A percentile compares a stretch with the other conserved stretches of the same genome.
phyloP scores from a whole-genome alignment of 1,284 basidiomycete species.

The Microbotryum silenes-acaulis region DNA sequence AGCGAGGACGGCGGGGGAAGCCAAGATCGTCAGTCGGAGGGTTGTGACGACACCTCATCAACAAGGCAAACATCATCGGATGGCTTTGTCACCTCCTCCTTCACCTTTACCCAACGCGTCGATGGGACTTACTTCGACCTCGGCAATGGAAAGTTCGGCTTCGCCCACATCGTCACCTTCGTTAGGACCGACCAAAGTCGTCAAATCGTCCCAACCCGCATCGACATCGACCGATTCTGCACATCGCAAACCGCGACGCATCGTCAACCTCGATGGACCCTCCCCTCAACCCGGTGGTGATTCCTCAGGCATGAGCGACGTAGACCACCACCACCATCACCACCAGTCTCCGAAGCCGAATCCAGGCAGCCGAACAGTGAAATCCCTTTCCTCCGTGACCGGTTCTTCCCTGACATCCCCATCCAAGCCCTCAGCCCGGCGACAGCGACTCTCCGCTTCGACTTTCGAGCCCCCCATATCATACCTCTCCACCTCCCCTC shows the following conservation, averaged over 20 bases:
- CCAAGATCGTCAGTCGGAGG: slow-evolving; percentile 23
- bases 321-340: slow-evolving; percentile 3
- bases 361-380: neutral
- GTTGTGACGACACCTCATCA: slow-evolving; percentile 21
- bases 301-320: slow-evolving; percentile 6
- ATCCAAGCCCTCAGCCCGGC: slow-evolving; percentile 41
- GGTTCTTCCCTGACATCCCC: neutral
- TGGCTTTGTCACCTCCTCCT: neutral
- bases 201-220: neutral
- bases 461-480: slow-evolving; percentile 51
- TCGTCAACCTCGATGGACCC: slow-evolving; percentile 30
- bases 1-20: slow-evolving; percentile 4
- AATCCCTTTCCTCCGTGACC: neutral
- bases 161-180: neutral
- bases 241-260: slow-evolving; percentile 23
- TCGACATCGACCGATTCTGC: neutral
- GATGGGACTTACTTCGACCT: neutral
- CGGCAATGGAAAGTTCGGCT: neutral
- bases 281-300: neutral
- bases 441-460: slow-evolving; percentile 52
- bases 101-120: neutral
- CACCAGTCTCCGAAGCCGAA: neutral
- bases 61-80: neutral
- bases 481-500: too few species aligned
- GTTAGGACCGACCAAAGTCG: neutral